Evolutionary conservation across 139 green algal species (phyloP), one percentile per base, ranked within the genome.

Genomic region (Spirogloea muscicola): DNA sequence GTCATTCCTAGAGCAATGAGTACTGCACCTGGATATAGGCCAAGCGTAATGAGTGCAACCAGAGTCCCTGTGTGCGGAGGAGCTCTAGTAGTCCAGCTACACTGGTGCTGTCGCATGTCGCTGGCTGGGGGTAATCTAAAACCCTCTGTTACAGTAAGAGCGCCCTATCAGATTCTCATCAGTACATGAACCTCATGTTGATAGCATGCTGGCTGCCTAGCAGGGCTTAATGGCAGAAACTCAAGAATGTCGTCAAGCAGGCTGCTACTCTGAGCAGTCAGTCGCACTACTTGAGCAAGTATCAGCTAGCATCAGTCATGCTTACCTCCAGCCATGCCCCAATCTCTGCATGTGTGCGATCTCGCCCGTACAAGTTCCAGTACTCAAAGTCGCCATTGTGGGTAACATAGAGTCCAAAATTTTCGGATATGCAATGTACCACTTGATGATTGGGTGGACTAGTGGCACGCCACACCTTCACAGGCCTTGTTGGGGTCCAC

Each of bases 301-400:
- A n/a, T n/a, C n/a, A n/a, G n/a, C n/a, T n/a, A n/a, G n/a, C n/a
- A n/a, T n/a, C n/a, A n/a, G n/a, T n/a, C 13, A 60, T 60, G 49
- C 29, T 7, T 41, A 66, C 58, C 58, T 66, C 44, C 38, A 77
- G 68, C 68, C 68, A 77, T 3, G 44, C 34, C 4, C 43, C 68
- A 13, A 77, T n/a, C 51, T 77, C 68, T 18, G 52, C 27, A 31
- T 77, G 68, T 5, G 68, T 77, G 3, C 68, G 52, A 40, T 77
- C 68, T 21, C 66, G 78, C 21, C 75, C 75, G 27, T 72, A 79
- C 38, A 82, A 31, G 25, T 61, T 74, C 62, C 49, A 82, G 49
- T 82, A 82, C 43, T 82, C 75, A n/a, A 82, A 82, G 61, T 82
- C 75, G 29, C 75, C 75, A 43, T 82, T 82, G 71, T 82, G 75